Conservation (phyloP, 176 grass and related monocot species). For the Melocanna baccifera region DNA sequence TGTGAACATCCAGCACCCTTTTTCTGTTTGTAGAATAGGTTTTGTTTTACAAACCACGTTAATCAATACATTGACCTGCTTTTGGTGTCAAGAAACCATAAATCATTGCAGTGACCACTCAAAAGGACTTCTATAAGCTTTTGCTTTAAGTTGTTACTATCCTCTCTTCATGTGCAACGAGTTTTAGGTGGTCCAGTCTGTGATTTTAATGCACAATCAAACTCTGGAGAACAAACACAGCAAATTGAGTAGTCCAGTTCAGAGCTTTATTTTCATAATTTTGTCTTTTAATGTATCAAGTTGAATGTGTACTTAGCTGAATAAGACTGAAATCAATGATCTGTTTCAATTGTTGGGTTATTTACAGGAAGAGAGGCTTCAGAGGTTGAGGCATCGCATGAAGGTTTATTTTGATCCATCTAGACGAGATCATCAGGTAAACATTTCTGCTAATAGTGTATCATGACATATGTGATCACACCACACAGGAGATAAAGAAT, state of each 20-base stretch:
- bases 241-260: background rate
- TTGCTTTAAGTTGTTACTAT: slow-evolving; percentile 1
- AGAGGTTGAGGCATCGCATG: slow-evolving; percentile 85
- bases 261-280: background rate
- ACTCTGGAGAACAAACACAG: background rate
- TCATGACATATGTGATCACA: background rate
- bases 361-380: slow-evolving; percentile 86
- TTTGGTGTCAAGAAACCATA: background rate
- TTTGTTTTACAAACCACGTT: background rate
- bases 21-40: background rate
- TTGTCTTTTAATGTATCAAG: background rate
- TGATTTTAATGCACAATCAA: background rate
- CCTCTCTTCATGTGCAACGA: background rate
- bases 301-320: slow-evolving; percentile 2
- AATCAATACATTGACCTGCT: background rate
- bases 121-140: slow-evolving; percentile 10
- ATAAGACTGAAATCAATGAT: background rate
- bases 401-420: slow-evolving; percentile 87
- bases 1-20: background rate
- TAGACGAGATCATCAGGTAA: slow-evolving; percentile 89
- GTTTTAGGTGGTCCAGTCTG: background rate
- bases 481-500: background rate
- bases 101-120: background rate
- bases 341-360: slow-evolving; percentile 23
- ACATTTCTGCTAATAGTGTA: background rate